These are phyloP conservation scores for Eutypa lata DNA, from an alignment of 2,329 filamentous ascomycete species.

Conservation along the genomic window DNA sequence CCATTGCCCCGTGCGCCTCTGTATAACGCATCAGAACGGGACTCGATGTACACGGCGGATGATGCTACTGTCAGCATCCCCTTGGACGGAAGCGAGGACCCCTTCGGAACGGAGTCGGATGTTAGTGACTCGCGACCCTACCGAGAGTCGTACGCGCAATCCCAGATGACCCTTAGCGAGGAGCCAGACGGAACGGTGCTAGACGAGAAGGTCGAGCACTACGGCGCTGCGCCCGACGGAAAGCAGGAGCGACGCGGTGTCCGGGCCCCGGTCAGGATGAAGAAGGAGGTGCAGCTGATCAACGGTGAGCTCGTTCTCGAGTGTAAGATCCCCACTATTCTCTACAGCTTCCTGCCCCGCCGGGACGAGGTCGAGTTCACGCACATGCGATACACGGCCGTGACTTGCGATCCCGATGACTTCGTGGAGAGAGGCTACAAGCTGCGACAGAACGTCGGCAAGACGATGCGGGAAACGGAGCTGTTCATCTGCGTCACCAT, in stretches of 20 bases:
- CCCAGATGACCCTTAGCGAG: slow-evolving; percentile 54
- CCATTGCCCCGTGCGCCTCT: slow-evolving; percentile 86
- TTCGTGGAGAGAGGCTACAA: slow-evolving; percentile 91
- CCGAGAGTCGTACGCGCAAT: slow-evolving; percentile 56
- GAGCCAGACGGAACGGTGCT: slow-evolving; percentile 27
- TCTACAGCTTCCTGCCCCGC: slow-evolving; percentile 93
- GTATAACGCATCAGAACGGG: slow-evolving; percentile 59
- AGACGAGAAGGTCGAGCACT: slow-evolving; percentile 68
- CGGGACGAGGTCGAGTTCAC: slow-evolving; percentile 95
- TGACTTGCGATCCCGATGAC: slow-evolving; percentile 86
- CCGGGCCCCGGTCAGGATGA: slow-evolving; percentile 80
- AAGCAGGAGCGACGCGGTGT: slow-evolving; percentile 86
- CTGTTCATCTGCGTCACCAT: slow-evolving; percentile 96
- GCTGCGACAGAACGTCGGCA: slow-evolving; percentile 84
- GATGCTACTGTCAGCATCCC: slow-evolving; percentile 73
- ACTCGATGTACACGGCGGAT: slow-evolving; percentile 55
- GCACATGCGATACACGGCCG: slow-evolving; percentile 92
- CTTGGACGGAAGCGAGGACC: slow-evolving; percentile 57
- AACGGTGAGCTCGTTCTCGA: slow-evolving; percentile 97
- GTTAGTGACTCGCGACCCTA: slow-evolving; percentile 53
- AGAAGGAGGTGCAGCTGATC: slow-evolving; percentile 92
- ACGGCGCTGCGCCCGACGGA: slow-evolving; percentile 82
- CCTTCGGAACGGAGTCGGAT: slow-evolving; percentile 64
- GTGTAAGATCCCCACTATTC: slow-evolving; percentile 97
- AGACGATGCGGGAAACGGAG: slow-evolving; percentile 88